Evolutionary conservation across 768 basidiomycete species (phyloP).

Genomic region (Agaricus subrufescens): DNA sequence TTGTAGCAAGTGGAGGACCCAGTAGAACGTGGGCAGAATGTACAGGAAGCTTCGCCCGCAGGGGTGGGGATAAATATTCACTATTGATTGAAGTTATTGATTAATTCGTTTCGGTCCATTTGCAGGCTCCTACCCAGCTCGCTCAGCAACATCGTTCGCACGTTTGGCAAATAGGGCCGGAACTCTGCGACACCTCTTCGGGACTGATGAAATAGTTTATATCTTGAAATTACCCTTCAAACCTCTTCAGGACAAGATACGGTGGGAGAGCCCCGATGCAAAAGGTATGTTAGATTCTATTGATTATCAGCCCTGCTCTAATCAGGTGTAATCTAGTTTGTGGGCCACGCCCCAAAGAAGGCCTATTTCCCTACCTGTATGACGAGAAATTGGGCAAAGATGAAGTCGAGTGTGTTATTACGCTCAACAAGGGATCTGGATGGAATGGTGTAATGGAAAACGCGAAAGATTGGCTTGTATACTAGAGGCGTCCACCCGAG

Average conservation of each 20-base stretch:
- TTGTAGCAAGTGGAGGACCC: no score
- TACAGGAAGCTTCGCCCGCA: no score
- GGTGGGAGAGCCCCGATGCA: conserved; percentile 45
- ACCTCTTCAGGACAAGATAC: conserved; percentile 32
- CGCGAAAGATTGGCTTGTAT: conserved; percentile 21
- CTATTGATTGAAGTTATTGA: background rate
- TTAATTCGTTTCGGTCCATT: no score
- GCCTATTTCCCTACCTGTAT: conserved; percentile 52
- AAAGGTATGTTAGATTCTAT: background rate
- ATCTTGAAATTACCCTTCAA: conserved; percentile 40
- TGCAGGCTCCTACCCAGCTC: background rate
- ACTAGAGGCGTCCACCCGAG: conserved; percentile 10
- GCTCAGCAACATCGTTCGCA: no score
- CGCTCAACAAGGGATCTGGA: conserved; percentile 17
- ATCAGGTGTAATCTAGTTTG: conserved; percentile 22
- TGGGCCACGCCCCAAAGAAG: conserved; percentile 39
- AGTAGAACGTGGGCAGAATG: no score
- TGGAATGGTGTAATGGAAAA: conserved; percentile 18
- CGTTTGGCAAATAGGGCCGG: conserved; percentile 13
- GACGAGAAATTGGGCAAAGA: conserved; percentile 39
- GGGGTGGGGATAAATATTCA: no score
- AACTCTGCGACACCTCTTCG: conserved; percentile 45
- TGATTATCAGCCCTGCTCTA: background rate
- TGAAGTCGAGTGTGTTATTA: conserved; percentile 38
- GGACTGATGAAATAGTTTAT: conserved; percentile 30